Percentiles rank a stretch among this genome's conserved stretches.
These are phyloP conservation scores for Phytopythium oedochilum DNA, from an alignment of 352 stramenopile species.

Conservation along the genomic window DNA sequence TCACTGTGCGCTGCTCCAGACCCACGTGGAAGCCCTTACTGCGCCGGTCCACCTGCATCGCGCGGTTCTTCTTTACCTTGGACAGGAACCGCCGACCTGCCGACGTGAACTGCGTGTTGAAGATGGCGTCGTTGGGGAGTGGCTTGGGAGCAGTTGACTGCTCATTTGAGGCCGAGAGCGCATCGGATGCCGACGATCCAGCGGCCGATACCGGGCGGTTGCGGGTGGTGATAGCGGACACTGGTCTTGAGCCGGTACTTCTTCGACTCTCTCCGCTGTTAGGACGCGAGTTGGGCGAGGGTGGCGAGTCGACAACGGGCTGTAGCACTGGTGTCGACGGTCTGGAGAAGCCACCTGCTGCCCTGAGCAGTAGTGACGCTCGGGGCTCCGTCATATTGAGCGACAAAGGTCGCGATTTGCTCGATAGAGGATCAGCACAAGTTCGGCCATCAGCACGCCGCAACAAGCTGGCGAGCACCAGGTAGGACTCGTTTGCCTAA, in stretches of 20 bases:
- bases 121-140: conserved; percentile 62
- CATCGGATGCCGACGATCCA: neutral
- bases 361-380: neutral
- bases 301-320: neutral
- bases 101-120: conserved; percentile 76
- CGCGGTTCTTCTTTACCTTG: conserved; percentile 75
- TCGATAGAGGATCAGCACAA: no score
- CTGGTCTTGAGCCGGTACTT: neutral
- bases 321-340: neutral
- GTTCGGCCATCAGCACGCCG: no score
- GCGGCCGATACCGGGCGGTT: neutral
- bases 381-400: neutral
- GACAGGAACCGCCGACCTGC: conserved; percentile 57
- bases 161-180: neutral
- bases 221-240: neutral
- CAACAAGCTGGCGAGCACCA: no score
- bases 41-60: conserved; percentile 65
- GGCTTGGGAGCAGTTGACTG: neutral
- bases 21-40: conserved; percentile 59
- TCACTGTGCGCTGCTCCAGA: conserved; percentile 32
- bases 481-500: no score
- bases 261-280: neutral
- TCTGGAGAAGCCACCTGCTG: neutral
- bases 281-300: neutral
- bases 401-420: no score